These are phyloP conservation scores for Mycotypha africana DNA, from an alignment of 371 early-diverging fungal genomes.

Conservation along the genomic window DNA sequence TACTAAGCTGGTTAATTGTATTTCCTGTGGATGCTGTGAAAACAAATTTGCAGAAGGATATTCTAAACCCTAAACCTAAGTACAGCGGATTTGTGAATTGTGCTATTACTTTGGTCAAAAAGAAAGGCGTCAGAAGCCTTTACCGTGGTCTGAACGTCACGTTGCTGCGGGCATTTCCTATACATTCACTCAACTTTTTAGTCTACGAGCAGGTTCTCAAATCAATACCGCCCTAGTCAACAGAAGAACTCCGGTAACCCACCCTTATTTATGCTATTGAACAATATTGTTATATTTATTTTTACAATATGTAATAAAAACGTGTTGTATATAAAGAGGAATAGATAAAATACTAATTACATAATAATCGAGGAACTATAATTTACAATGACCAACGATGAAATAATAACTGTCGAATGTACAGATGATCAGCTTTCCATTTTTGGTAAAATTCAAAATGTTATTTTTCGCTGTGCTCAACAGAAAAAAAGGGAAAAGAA, in stretches of 20 bases:
- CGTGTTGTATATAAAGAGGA: no score
- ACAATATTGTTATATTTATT: no score
- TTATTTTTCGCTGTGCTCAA: no score
- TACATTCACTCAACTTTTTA: constrained; percentile 77
- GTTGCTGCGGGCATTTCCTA: constrained; percentile 73
- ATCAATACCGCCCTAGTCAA: constrained; percentile 25
- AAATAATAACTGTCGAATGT: not conserved
- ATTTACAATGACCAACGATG: not conserved
- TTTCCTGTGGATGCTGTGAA: constrained; percentile 79
- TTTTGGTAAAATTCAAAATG: no score
- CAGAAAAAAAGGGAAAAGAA: no score
- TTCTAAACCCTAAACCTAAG: constrained; percentile 42
- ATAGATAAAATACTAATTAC: not conserved
- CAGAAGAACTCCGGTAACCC: no score
- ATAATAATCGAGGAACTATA: not conserved
- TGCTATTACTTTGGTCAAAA: constrained; percentile 43
- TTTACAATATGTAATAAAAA: no score
- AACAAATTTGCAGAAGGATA: constrained; percentile 70
- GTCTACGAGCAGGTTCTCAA: constrained; percentile 69
- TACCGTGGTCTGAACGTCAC: constrained; percentile 75
- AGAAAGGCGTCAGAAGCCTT: constrained; percentile 54
- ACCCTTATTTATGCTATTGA: no score
- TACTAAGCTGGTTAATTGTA: constrained; percentile 71
- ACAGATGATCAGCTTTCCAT: no score
- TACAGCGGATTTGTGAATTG: constrained; percentile 50